Evolutionary conservation across 805 yeast species (phyloP), one percentile per base, ranked within the genome.

Genomic region (Candida saitoana): DNA sequence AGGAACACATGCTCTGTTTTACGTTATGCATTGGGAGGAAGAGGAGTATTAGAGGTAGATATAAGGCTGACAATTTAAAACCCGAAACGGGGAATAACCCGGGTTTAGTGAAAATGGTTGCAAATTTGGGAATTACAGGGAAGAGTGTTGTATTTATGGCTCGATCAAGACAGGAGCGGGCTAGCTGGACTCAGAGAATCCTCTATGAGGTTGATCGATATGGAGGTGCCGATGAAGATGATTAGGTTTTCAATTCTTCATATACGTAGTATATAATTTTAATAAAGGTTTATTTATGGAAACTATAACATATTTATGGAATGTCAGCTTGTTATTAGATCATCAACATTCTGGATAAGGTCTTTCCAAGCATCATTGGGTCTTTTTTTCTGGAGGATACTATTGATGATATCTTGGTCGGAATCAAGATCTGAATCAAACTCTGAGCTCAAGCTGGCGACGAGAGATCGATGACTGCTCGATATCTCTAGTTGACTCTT

Each of bases 11-110:
- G 19, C 68, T 96, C 38, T 80, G 93, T 48, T 89, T 91, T 53
- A 86, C 93, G 0, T 51, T 91, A 2, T 89, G 96, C 96, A 78
- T 82, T 60, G 91, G 89, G 0, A 72, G 73, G 5, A 84, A 82
- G 49, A 63, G 82, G 42, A 61, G 70, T 2, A 62, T 78, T 43
- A 54, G 71, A 20, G 49, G 51, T 14, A 38, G 40, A 18, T 51
- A 48, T 19, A 48, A 43, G 31, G 31, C 43, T 6, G 24, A 48
- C 43, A 49, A 47, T 32, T 19, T 48, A 45, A 20, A 52, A 42
- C 5, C 31, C 31, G 14, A 45, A 16, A 48, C 47, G 5, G 57
- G 56, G 14, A 60, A 59, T 40, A 71, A 72, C 45, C 78, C 78
- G 3, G 72, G 75, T 0, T 44, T 73, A 19, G 41, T 74, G 4